Percentiles rank a stretch among this genome's conserved stretches.
Conservation (phyloP, 208 protist genomes). For the Kentomonas sorsogonicus region DNA sequence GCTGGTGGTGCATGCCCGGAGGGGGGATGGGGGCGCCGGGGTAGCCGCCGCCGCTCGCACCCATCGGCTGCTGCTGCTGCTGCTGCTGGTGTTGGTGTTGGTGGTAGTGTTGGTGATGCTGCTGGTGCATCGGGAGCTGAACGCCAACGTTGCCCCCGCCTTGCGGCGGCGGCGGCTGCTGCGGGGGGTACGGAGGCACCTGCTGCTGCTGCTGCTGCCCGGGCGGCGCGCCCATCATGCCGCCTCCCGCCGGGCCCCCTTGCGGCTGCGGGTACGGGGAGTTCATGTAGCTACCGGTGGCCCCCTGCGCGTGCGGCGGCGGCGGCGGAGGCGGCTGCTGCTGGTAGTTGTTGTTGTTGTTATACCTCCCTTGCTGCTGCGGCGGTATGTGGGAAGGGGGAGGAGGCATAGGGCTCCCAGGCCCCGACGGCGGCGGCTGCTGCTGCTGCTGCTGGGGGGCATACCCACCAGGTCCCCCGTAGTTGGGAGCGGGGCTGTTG, state of each 20-base stretch:
- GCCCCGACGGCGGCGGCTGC: no score
- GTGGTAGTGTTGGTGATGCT: conserved; percentile 26
- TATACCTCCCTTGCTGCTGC: background rate
- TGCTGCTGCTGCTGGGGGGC: no score
- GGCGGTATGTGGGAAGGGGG: no score
- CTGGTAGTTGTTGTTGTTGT: conserved; percentile 12
- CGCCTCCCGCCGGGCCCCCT: conserved; percentile 17
- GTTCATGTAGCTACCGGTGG: no score
- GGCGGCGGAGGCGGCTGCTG: conserved; percentile 6
- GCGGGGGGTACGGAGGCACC: conserved; percentile 19
- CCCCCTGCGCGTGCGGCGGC: no score
- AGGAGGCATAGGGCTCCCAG: no score
- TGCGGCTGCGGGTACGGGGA: conserved; percentile 23
- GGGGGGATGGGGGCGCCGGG: conserved; percentile 13
- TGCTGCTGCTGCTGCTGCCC: conserved; percentile 11
- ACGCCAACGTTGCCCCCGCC: background rate
- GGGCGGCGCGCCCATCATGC: no score
- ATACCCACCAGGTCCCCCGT: no score
- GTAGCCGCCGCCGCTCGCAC: conserved; percentile 1
- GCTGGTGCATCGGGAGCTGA: conserved; percentile 10
- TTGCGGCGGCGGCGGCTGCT: conserved; percentile 8
- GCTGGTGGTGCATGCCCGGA: conserved; percentile 12
- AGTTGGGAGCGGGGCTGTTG: no score
- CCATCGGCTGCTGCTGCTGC: conserved; percentile 10
- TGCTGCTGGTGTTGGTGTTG: conserved; percentile 13